Evolutionary conservation across 108 stramenopile genomes (phyloP).

Genomic region (Fistulifera pelliculosa): DNA sequence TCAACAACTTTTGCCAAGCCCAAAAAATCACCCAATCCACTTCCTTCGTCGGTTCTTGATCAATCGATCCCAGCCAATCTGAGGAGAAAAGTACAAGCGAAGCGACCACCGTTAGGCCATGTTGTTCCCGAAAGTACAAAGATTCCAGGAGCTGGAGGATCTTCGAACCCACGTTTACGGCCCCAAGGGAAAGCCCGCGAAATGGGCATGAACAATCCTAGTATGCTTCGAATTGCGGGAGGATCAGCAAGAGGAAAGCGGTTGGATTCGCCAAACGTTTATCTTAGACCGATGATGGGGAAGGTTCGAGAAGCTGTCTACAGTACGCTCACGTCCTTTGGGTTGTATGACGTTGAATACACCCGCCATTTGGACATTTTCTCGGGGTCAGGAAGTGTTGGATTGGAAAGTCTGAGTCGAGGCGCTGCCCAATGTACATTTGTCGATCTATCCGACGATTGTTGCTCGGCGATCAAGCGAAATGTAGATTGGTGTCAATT

Average conservation of each 20-base stretch:
- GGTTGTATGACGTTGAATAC: conserved; percentile 62
- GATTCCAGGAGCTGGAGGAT: conserved; percentile 41
- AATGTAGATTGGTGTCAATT: conserved; percentile 79
- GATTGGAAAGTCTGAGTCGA: conserved; percentile 85
- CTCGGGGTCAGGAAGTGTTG: conserved; percentile 88
- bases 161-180: conserved; percentile 42
- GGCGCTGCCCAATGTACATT: conserved; percentile 85
- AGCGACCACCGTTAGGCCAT: conserved; percentile 61
- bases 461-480: conserved; percentile 49
- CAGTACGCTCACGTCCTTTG: conserved; percentile 81
- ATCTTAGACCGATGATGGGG: conserved; percentile 97
- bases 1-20: conserved; percentile 7
- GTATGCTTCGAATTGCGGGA: conserved; percentile 69
- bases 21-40: not conserved
- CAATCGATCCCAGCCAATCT: conserved; percentile 60
- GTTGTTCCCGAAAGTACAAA: conserved; percentile 40
- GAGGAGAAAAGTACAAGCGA: conserved; percentile 56
- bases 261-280: conserved; percentile 86
- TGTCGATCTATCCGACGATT: conserved; percentile 71
- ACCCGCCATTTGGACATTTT: conserved; percentile 86
- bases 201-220: conserved; percentile 63
- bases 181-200: conserved; percentile 71
- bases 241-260: conserved; percentile 68
- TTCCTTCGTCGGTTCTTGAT: not conserved
- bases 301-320: conserved; percentile 94